A percentile compares a stretch with the other conserved stretches of the same genome.
These are phyloP conservation scores for Candida morakotiae DNA, from an alignment of 805 yeast species.

Conservation along the genomic window DNA sequence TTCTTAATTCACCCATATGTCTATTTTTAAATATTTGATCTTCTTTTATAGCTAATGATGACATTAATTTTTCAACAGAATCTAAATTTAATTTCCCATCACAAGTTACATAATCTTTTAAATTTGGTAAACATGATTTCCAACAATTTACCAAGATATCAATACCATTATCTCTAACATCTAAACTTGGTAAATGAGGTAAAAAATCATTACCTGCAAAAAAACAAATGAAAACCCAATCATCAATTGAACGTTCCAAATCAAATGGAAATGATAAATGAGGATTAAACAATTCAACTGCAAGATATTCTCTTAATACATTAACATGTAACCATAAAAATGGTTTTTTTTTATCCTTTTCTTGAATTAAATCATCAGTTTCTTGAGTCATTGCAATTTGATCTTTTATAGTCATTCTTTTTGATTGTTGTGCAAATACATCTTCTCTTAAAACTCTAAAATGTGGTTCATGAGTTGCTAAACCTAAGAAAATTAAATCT, in stretches of 20 bases:
- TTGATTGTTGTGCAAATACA: constrained; percentile 77
- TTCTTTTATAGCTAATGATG: constrained; percentile 66
- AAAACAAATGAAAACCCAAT: constrained; percentile 98
- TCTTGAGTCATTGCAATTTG: constrained; percentile 59
- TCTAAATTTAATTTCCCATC: constrained; percentile 80
- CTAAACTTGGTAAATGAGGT: constrained; percentile 92
- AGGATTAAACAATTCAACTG: constrained; percentile 72
- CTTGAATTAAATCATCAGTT: constrained; percentile 40
- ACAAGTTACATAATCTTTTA: constrained; percentile 78
- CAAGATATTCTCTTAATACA: constrained; percentile 82
- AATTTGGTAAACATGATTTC: constrained; percentile 65
- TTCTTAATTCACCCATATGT: constrained; percentile 65
- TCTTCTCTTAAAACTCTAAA: constrained; percentile 92
- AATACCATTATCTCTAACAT: constrained; percentile 92
- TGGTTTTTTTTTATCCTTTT: constrained; percentile 62
- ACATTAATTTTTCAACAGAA: constrained; percentile 70
- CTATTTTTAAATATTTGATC: constrained; percentile 69
- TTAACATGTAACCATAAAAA: constrained; percentile 92
- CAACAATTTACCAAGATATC: constrained; percentile 78
- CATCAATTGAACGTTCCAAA: constrained; percentile 93
- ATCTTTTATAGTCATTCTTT: constrained; percentile 42
- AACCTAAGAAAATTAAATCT: constrained; percentile 89
- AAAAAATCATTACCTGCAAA: constrained; percentile 97
- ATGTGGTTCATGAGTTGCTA: constrained; percentile 98
- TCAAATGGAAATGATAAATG: constrained; percentile 73